These are phyloP conservation scores for Cladophialophora carrionii DNA, from an alignment of 2,329 filamentous ascomycete genomes.

Conservation along the genomic window DNA sequence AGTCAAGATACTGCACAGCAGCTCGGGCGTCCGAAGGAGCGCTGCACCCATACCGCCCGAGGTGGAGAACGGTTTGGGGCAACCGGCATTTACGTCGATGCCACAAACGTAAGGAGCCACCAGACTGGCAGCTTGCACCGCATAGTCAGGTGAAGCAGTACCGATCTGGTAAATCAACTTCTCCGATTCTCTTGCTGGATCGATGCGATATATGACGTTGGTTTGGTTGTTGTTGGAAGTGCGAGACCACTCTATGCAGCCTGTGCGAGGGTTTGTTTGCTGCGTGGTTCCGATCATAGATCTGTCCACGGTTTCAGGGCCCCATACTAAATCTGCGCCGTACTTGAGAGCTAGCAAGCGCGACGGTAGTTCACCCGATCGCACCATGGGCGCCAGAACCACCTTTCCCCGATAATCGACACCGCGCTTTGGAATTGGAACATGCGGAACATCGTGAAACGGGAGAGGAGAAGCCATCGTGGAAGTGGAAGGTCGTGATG, in stretches of 20 bases:
- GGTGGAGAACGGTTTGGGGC: slow-evolving; percentile 95
- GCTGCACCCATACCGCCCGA: slow-evolving; percentile 94
- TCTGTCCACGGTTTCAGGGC: slow-evolving; percentile 91
- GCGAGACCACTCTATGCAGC: slow-evolving; percentile 83
- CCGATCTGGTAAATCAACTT: slow-evolving; percentile 90
- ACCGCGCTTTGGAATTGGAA: slow-evolving; percentile 82
- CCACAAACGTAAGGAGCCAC: slow-evolving; percentile 87
- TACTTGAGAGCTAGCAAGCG: slow-evolving; percentile 88
- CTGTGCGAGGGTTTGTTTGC: slow-evolving; percentile 72
- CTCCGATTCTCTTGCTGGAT: slow-evolving; percentile 73
- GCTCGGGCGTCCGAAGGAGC: slow-evolving; percentile 80
- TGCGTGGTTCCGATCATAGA: slow-evolving; percentile 86
- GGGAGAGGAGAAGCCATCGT: slow-evolving; percentile 21
- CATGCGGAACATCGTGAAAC: slow-evolving; percentile 57
- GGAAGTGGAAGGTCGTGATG: slow-evolving; percentile 2
- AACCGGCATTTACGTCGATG: slow-evolving; percentile 98
- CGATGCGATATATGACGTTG: slow-evolving; percentile 75
- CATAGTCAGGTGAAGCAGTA: slow-evolving; percentile 77
- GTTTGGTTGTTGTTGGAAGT: slow-evolving; percentile 68
- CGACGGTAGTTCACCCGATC: slow-evolving; percentile 92
- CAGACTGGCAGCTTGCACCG: slow-evolving; percentile 80
- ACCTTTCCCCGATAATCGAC: slow-evolving; percentile 94
- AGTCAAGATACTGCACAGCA: slow-evolving; percentile 78
- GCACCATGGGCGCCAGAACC: slow-evolving; percentile 96
- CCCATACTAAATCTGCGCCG: slow-evolving; percentile 96